Conservation (phyloP, 2,329 filamentous ascomycete species). For the Dryadomyces quercivorus region DNA sequence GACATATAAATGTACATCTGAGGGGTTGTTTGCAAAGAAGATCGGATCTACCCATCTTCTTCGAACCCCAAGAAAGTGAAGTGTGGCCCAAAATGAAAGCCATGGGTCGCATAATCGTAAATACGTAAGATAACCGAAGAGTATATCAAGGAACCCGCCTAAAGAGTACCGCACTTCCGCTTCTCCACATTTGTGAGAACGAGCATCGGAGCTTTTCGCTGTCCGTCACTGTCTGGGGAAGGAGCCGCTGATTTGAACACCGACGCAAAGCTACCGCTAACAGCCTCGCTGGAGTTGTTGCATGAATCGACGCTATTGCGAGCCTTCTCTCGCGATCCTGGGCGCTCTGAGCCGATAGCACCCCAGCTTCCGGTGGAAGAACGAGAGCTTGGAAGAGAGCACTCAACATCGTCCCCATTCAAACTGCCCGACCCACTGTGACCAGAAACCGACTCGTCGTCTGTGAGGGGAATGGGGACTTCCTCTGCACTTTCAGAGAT, state of each 20-base stretch:
- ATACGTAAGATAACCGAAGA: constrained; percentile 1
- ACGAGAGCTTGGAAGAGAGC: constrained; percentile 60
- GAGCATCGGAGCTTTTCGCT: constrained; percentile 76
- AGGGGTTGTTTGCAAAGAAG: not conserved
- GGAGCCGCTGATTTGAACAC: constrained; percentile 51
- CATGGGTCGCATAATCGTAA: constrained; percentile 4
- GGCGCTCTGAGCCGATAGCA: constrained; percentile 79
- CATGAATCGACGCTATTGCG: constrained; percentile 51
- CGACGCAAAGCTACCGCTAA: constrained; percentile 51
- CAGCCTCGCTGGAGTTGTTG: constrained; percentile 41
- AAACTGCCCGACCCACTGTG: constrained; percentile 69
- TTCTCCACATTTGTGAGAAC: constrained; percentile 84
- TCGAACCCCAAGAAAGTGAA: not conserved
- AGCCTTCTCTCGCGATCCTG: constrained; percentile 55
- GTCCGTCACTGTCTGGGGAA: constrained; percentile 45
- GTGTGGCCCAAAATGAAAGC: not conserved
- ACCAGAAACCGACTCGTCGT: constrained; percentile 65
- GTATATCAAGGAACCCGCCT: not conserved
- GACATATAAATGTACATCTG: not conserved
- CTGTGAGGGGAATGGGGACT: constrained; percentile 54
- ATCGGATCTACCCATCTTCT: constrained; percentile 2
- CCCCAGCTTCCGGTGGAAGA: constrained; percentile 62
- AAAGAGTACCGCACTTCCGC: constrained; percentile 37
- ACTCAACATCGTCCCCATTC: constrained; percentile 54
- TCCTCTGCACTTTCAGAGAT: constrained; percentile 68